These are phyloP conservation scores for Luvunga scandens DNA, from an alignment of 345 rosid species.

Conservation along the genomic window DNA sequence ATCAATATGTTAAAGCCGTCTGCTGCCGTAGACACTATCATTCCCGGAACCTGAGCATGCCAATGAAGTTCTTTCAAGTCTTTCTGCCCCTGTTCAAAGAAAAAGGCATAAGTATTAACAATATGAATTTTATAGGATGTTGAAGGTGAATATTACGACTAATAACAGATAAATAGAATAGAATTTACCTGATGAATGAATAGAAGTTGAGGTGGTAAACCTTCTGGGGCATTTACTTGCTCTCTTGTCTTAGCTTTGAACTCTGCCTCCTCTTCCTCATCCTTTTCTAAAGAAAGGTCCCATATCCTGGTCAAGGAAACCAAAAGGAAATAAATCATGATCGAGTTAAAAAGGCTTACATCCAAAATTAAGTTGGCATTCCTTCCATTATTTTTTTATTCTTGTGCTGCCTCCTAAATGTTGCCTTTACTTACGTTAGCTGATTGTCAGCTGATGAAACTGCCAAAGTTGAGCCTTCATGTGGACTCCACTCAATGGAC, in stretches of 20 bases:
- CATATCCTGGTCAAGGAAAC: slow-evolving; percentile 58
- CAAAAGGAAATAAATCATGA: not conserved
- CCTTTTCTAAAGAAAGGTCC: slow-evolving; percentile 95
- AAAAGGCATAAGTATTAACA: not conserved
- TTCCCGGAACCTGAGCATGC: slow-evolving; percentile 91
- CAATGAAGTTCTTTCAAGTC: slow-evolving; percentile 96
- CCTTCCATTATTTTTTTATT: not conserved
- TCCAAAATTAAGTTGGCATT: not conserved
- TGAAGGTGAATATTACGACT: not conserved
- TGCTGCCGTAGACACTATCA: slow-evolving; percentile 76
- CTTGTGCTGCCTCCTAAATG: not conserved
- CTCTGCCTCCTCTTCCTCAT: slow-evolving; percentile 95
- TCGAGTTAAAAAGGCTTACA: not conserved
- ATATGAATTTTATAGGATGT: not conserved
- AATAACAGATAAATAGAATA: not conserved
- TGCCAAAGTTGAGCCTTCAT: slow-evolving; percentile 75
- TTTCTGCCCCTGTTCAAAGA: slow-evolving; percentile 73
- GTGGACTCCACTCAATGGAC: slow-evolving; percentile 95
- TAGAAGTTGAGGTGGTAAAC: slow-evolving; percentile 89
- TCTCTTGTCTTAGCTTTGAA: slow-evolving; percentile 80
- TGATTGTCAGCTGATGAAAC: slow-evolving; percentile 88
- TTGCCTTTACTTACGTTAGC: slow-evolving; percentile 60
- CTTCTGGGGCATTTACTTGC: slow-evolving; percentile 76
- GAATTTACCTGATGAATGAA: slow-evolving; percentile 86
- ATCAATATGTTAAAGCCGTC: slow-evolving; percentile 89